phyloP scores from a whole-genome alignment of 345 rosid genomes.

The Firmiana major region DNA sequence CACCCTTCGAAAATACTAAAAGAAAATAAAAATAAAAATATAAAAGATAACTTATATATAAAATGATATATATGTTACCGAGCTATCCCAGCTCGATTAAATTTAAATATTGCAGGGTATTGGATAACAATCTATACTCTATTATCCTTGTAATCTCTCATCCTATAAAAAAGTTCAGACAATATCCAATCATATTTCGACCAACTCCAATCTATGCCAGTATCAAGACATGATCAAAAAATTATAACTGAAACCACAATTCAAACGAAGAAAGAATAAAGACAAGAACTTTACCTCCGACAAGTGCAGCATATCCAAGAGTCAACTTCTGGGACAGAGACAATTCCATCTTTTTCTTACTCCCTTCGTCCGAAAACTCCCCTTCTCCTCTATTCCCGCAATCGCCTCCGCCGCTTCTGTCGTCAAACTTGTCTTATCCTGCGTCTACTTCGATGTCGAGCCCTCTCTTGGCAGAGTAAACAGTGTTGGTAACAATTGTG shows the following conservation, averaged over 20 bases:
- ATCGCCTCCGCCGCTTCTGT: slow-evolving; percentile 13
- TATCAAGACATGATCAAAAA: neutral
- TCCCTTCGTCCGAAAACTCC: neutral
- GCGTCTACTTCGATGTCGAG: slow-evolving; percentile 20
- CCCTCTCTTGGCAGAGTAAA: slow-evolving; percentile 24
- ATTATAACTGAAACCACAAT: neutral
- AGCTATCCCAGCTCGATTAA: too few species aligned
- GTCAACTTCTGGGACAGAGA: slow-evolving; percentile 66
- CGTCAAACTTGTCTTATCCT: slow-evolving; percentile 3
- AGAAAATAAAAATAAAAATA: too few species aligned
- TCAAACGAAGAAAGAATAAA: neutral
- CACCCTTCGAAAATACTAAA: too few species aligned
- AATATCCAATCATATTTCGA: neutral
- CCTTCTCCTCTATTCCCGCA: slow-evolving; percentile 1
- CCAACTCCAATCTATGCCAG: neutral
- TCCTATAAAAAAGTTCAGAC: too few species aligned
- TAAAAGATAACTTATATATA: too few species aligned
- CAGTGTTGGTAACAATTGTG: slow-evolving; percentile 18
- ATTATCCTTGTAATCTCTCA: too few species aligned
- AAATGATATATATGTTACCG: too few species aligned
- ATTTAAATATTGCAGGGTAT: too few species aligned
- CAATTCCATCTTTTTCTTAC: slow-evolving; percentile 32
- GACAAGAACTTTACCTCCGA: slow-evolving; percentile 52
- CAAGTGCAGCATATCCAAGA: slow-evolving; percentile 57
- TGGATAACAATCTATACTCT: too few species aligned